Evolutionary conservation across 805 yeast genomes (phyloP).

Genomic region (Danielia oregonensis): DNA sequence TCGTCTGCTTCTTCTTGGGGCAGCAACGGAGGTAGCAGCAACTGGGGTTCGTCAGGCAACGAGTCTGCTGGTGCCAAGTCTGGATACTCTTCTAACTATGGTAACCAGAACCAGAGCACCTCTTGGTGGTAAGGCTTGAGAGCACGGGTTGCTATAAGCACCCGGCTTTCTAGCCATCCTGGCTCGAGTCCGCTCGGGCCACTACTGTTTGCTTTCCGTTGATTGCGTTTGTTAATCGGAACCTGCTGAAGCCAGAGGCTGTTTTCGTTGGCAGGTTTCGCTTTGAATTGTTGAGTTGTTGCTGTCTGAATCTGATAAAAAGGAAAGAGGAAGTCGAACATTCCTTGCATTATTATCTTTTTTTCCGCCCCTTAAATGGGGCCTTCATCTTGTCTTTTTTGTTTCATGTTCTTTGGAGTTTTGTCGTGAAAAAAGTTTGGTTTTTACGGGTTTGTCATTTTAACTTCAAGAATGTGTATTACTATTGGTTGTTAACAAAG

Average conservation of each 20-base stretch:
- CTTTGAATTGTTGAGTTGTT: slow-evolving; percentile 1
- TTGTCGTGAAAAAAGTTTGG: slow-evolving; percentile 15
- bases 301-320: slow-evolving; percentile 13
- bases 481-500: slow-evolving; percentile 12
- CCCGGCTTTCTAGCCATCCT: background rate
- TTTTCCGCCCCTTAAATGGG: background rate
- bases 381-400: slow-evolving; percentile 14
- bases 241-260: too few relatives aligned
- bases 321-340: slow-evolving; percentile 1
- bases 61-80: slow-evolving; percentile 21
- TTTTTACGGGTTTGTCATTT: slow-evolving; percentile 11
- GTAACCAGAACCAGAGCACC: slow-evolving; percentile 31
- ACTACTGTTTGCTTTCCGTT: too few relatives aligned
- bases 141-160: background rate
- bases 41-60: slow-evolving; percentile 18
- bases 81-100: slow-evolving; percentile 29
- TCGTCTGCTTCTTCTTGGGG: slow-evolving; percentile 21
- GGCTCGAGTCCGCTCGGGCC: too few relatives aligned
- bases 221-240: too few relatives aligned
- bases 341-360: background rate
- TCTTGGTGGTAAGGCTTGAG: slow-evolving; percentile 47
- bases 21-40: slow-evolving; percentile 11
- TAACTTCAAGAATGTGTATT: slow-evolving; percentile 6
- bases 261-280: too few relatives aligned
- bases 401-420: slow-evolving; percentile 14